Evolutionary conservation across 495 filamentous ascomycete genomes (phyloP), one percentile per base, ranked within the genome.

Genomic region (Sordaria brevicollis): DNA sequence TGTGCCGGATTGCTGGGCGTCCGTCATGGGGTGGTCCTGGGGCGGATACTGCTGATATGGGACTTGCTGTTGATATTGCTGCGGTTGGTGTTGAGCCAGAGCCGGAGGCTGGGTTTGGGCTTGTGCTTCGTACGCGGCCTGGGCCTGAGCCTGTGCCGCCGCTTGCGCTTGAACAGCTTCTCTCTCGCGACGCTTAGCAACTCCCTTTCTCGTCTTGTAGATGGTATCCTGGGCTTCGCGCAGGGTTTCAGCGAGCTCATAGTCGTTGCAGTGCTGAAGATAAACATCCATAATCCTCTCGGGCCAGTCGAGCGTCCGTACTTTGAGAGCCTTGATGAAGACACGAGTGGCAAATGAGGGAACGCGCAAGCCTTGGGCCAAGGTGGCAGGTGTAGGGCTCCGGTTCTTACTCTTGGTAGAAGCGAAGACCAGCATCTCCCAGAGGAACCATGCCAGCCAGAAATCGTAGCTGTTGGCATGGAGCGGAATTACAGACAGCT

Each of bases 401-500:
- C 79, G 76, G n/a, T 72, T 72, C 68, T 80, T 82, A 67, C 71
- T 75, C 70, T 76, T 79, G 7, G 79, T 77, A 6, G 84, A 75
- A 4, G 77, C 43, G 65, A 83, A 84, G 17, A 81, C 78, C 66
- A 90, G 85, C 83, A 97, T 88, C 78, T 97, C 95, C 92, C 93
- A 99, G 43, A 88, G 79, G 78, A 96, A 97, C 77, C 91, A 97
- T 39, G 89, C 86, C 35, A 93, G 86, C 95, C 95, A 99, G 75
- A 97, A 97, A 74, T 96, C 92, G 74, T 92, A 92, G 74, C 89
- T 93, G 71, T 91, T 85, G 21, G 88, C 89, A 38, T 91, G 88
- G 15, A 88, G 83, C 25, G 84, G 75, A 33, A 79, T 75, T 10
- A 49, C 69, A 3, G 90, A 85, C 39, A 99, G 83, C 11, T 86